phyloP scores from a whole-genome alignment of 2,329 filamentous ascomycete species.

The Exophiala oligosperma region DNA sequence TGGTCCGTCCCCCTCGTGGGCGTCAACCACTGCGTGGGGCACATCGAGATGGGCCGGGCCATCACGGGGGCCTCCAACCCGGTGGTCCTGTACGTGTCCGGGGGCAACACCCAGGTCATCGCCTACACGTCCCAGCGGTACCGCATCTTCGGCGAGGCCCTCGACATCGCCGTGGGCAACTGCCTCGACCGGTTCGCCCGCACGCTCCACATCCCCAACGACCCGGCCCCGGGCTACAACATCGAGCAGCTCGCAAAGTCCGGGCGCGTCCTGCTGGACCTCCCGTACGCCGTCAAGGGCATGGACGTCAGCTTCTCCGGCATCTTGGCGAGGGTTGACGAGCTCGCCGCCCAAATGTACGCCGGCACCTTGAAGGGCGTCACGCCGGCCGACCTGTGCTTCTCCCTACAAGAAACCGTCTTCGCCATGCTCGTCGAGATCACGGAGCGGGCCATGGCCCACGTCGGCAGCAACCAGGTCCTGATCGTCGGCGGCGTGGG shows the following conservation, averaged over 20 bases:
- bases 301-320: constrained; percentile 98
- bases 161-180: constrained; percentile 97
- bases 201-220: constrained; percentile 87
- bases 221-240: constrained; percentile 95
- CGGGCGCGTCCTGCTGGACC: constrained; percentile 68
- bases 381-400: constrained; percentile 84
- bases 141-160: constrained; percentile 94
- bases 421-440: constrained; percentile 98
- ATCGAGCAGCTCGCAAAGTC: constrained; percentile 91
- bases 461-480: constrained; percentile 87
- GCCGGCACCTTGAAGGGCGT: constrained; percentile 50
- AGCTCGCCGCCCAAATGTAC: constrained; percentile 70
- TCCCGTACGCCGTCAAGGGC: constrained; percentile 95
- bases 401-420: constrained; percentile 91
- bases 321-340: constrained; percentile 80
- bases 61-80: constrained; percentile 91
- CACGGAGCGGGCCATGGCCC: constrained; percentile 96
- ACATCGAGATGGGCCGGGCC: constrained; percentile 96
- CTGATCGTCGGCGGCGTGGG: constrained; percentile 95
- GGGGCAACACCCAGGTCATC: constrained; percentile 97
- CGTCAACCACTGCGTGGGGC: constrained; percentile 97
- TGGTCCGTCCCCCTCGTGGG: constrained; percentile 89
- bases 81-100: constrained; percentile 91
- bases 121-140: constrained; percentile 93
- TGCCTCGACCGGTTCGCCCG: constrained; percentile 94